Percentiles rank a stretch among this genome's conserved stretches.
Conservation (phyloP, 495 filamentous ascomycete genomes). For the Mycothermus thermophilus region DNA sequence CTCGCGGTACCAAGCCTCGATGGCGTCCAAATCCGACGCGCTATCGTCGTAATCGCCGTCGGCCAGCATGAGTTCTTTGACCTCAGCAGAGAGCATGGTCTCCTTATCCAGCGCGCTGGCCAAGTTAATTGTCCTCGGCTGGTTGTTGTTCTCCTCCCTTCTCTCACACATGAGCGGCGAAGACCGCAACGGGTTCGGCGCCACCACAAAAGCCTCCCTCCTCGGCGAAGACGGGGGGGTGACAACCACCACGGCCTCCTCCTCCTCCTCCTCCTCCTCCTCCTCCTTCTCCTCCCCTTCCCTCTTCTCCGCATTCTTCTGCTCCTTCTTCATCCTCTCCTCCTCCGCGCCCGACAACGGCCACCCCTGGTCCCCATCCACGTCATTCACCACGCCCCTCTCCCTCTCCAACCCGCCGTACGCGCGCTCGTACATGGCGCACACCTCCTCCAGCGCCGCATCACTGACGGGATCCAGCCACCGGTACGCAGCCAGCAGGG, state of each 20-base stretch:
- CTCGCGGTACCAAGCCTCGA: constrained; percentile 22
- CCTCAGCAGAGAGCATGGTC: constrained; percentile 1
- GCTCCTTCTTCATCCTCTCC: not conserved
- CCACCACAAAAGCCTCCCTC: no score
- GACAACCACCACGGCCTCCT: no score
- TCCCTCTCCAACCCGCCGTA: constrained; percentile 31
- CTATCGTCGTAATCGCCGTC: constrained; percentile 6
- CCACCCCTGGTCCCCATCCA: constrained; percentile 9
- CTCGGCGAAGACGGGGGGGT: no score
- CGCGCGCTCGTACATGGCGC: constrained; percentile 41
- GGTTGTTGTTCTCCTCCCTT: no score
- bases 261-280: no score
- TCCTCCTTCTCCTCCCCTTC: not conserved
- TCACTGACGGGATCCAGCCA: constrained; percentile 42
- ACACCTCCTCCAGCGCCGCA: constrained; percentile 40
- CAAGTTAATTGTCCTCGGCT: not conserved
- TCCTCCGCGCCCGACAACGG: constrained; percentile 2
- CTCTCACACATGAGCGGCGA: no score
- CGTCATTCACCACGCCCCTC: constrained; percentile 14
- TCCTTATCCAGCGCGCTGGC: constrained; percentile 8
- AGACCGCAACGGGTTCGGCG: no score
- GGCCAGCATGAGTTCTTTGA: no score
- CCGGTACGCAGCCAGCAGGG: constrained; percentile 48
- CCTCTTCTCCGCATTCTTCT: not conserved
- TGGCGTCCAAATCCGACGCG: constrained; percentile 14